Evolutionary conservation across 768 basidiomycete genomes (phyloP), one percentile per base, ranked within the genome.

Genomic region (Lentinula sp.): DNA sequence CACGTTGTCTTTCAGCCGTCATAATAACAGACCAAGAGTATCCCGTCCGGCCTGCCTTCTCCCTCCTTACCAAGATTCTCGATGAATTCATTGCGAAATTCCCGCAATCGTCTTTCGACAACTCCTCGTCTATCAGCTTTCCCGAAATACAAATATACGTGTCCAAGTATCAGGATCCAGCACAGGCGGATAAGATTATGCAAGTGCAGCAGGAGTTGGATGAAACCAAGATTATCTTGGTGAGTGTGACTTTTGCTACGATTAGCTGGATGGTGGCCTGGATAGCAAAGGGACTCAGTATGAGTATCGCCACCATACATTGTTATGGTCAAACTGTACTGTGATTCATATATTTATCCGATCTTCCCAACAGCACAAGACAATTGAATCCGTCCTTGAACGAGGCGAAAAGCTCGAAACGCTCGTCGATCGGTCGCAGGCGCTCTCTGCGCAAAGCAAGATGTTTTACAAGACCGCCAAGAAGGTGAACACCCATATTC

Each of bases 391-490:
- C 3, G 95, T 99, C 9, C 81, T 99, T 45, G 87, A 95, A 72
- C 86, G 97, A 12, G 97, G 97, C 48, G 96, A 98, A 83, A 95
- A 93, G 76, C 81, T 99, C 49, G 95, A 98, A 73, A 93, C 93
- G 72, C 79, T 98, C 8, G 96, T 98, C 12, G 95, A 98, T 68
- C 85, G 95, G 42, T 97, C 95, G 60, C 88, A 91, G 69, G 88
- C 89, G 37, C 75, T 98, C 59, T 93, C 93, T 42, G 78, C 85
- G 15, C 93, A 95, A 76, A 93, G 86, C 76, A 98, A 98, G 86
- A 91, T 93, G 89, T 99, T 99, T 72, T 98, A 98, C 80, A 97
- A 98, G 88, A 97, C 95, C 7, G 94, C 96, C 2, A 98, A 98
- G 90, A 96, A 95, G 90, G 95, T 94, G 59, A 3, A 10, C 89